Conservation (phyloP, 2,329 filamentous ascomycete genomes). For the Pseudogymnoascus sp. region DNA sequence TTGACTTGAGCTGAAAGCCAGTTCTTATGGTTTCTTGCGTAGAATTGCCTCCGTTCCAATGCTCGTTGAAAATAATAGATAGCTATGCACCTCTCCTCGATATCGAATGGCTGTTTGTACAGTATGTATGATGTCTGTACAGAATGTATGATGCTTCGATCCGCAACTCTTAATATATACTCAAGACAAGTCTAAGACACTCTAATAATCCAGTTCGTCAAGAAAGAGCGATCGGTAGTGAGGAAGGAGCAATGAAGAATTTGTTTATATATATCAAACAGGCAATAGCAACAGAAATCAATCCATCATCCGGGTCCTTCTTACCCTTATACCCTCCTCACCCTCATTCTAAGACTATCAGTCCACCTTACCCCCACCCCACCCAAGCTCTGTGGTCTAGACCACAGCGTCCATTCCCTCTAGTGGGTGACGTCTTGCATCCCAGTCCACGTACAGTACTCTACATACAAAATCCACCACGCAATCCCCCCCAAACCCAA, state of each 20-base stretch:
- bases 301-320: background rate
- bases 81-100: background rate
- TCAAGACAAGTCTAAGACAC: background rate
- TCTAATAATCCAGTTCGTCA: constrained; percentile 6
- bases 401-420: background rate
- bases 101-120: background rate
- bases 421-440: background rate
- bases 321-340: background rate
- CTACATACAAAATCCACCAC: background rate
- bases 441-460: background rate
- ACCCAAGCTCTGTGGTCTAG: background rate
- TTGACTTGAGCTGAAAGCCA: background rate
- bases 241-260: background rate
- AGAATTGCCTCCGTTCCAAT: background rate
- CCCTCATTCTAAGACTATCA: background rate
- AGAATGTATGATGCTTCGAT: constrained; percentile 1
- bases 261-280: background rate
- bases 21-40: background rate
- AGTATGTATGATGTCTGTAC: background rate
- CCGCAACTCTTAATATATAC: background rate
- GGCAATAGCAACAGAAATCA: background rate
- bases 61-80: background rate
- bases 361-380: background rate
- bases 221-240: background rate
- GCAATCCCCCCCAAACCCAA: background rate